phyloP scores from a whole-genome alignment of 306 rosid species.

The Senna tora region DNA sequence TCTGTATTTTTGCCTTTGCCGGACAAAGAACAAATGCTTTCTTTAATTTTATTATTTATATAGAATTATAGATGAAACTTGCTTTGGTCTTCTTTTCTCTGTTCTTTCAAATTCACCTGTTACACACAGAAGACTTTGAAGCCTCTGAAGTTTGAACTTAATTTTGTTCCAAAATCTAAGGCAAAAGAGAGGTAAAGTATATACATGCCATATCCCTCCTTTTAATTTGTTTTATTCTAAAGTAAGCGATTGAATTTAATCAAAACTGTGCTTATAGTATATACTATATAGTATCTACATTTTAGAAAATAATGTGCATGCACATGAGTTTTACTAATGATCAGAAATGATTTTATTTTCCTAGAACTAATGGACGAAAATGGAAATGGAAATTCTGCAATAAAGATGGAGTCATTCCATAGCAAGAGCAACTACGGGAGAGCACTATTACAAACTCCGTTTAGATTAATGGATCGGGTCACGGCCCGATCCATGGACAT shows the following conservation, averaged over 20 bases:
- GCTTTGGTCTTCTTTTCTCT: not conserved
- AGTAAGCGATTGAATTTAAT: too few species aligned
- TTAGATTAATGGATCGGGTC: slow-evolving; percentile 25
- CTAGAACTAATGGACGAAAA: not conserved
- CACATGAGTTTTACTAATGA: too few species aligned
- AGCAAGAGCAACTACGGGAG: slow-evolving; percentile 7
- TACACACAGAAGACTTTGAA: not conserved
- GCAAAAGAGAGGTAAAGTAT: not conserved
- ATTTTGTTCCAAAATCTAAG: not conserved
- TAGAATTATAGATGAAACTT: too few species aligned
- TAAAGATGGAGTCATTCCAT: slow-evolving; percentile 38
- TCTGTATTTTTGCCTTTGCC: not conserved
- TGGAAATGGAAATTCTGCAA: not conserved
- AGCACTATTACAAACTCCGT: slow-evolving; percentile 38
- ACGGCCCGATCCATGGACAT: slow-evolving; percentile 39
- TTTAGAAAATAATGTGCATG: too few species aligned
- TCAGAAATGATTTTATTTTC: too few species aligned
- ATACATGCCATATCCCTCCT: too few species aligned
- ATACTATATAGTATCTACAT: too few species aligned
- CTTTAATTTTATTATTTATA: too few species aligned
- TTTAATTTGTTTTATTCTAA: too few species aligned
- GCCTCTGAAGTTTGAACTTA: not conserved
- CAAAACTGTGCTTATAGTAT: too few species aligned
- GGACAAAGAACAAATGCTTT: not conserved
- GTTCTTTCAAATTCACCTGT: too few species aligned